phyloP scores from a whole-genome alignment of 495 filamentous ascomycete species.

The Penicillium roqueforti region DNA sequence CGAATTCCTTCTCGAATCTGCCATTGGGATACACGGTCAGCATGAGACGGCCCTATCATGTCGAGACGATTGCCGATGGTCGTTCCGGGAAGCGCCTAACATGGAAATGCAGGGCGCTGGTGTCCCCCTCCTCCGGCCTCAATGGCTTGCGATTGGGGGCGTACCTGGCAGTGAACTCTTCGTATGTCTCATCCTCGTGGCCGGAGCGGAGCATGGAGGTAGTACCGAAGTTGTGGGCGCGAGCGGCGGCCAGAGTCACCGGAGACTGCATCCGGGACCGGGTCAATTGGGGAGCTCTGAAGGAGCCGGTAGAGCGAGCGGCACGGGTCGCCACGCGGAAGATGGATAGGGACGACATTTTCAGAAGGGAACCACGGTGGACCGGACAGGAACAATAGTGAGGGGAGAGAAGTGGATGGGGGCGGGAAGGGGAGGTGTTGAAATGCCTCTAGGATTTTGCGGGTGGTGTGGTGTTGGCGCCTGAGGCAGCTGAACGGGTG shows the following conservation, averaged over 20 bases:
- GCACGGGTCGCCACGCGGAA: slow-evolving; percentile 68
- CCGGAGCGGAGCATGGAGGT: slow-evolving; percentile 53
- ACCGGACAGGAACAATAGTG: slow-evolving; percentile 32
- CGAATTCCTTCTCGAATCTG: slow-evolving; percentile 99
- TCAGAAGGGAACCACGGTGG: slow-evolving; percentile 22
- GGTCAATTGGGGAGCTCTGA: slow-evolving; percentile 54
- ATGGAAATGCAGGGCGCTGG: slow-evolving; percentile 1
- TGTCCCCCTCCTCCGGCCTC: slow-evolving; percentile 10
- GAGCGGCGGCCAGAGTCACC: slow-evolving; percentile 46
- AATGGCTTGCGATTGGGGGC: slow-evolving; percentile 37
- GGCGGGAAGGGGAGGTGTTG: slow-evolving; percentile 31
- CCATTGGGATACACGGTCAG: slow-evolving; percentile 27
- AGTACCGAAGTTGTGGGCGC: slow-evolving; percentile 65
- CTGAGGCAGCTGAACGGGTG: slow-evolving; percentile 27
- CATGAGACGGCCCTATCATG: slow-evolving; percentile 3
- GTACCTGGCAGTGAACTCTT: slow-evolving; percentile 98
- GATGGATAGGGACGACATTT: slow-evolving; percentile 65
- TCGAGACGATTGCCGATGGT: slow-evolving; percentile 2
- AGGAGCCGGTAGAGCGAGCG: slow-evolving; percentile 57
- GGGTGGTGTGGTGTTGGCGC: slow-evolving; percentile 42
- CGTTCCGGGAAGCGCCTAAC: slow-evolving; percentile 13
- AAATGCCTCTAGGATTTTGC: slow-evolving; percentile 46
- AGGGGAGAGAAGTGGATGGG: slow-evolving; percentile 30
- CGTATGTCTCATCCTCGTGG: slow-evolving; percentile 90
- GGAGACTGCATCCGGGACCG: slow-evolving; percentile 54